Evolutionary conservation across 164 flowering plant genomes (phyloP), one percentile per base, ranked within the genome.

Genomic region (Paratinospora sagittata): DNA sequence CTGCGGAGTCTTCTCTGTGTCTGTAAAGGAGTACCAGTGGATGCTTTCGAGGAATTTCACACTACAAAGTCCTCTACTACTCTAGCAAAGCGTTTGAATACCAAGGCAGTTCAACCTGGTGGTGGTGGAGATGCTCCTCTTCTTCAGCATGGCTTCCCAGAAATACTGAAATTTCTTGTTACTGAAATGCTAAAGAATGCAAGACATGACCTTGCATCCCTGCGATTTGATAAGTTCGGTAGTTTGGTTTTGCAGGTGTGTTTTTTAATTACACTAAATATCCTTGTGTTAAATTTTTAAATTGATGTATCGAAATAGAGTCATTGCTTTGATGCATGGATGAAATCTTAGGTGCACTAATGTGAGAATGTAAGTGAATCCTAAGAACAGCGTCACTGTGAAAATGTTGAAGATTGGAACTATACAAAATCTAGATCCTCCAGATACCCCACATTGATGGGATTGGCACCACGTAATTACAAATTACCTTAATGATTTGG

Each of bases 1-100:
- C 87, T 95, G 60, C 88, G 98, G 11, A 90, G 94, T 76, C 88
- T 95, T 82, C 89, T 95, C 70, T 92, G 90, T 78, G 88, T 92
- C 58, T 90, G 88, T 72, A 85, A 86, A 85, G 98, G 98, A 77
- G 82, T 82, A 33, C 74, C 90, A 10, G 67, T 86, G 30, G 86
- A 90, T 70, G 84, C 87, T 57, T 69, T 83, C 1, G 85, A 86
- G 63, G 77, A 79, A 64, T 84, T 83, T 76, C 93, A 86, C 78
- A 70, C 72, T 66, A 82, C 84, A 75, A 90, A 87, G 69, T 80
- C 92, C 64, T 81, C 95, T 63, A 66, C 70, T 52, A 75, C 66
- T 78, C 80, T 92, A 55, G 91, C 91, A 16, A 84, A 81, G 74
- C 81, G 94, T 23, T 80, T 92, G 69, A 90, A 88, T 77, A 70